These are phyloP conservation scores for Huntiella moniliformis DNA, from an alignment of 2,329 filamentous ascomycete genomes.

Conservation along the genomic window DNA sequence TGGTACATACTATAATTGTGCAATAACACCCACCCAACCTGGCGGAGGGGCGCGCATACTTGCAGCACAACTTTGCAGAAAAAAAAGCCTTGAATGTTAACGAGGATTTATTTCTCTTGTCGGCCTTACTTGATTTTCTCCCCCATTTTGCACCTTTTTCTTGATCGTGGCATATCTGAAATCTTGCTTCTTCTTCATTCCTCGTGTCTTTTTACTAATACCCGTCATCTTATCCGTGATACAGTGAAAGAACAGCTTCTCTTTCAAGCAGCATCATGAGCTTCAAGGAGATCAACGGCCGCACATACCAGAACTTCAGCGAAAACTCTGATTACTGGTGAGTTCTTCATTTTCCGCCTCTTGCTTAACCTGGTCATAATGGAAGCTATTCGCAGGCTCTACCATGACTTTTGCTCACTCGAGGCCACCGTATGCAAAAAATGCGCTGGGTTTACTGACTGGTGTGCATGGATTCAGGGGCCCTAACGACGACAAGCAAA, in stretches of 20 bases:
- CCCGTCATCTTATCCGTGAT: not conserved
- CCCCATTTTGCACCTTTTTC: too few species aligned
- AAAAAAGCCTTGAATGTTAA: too few species aligned
- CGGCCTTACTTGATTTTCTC: too few species aligned
- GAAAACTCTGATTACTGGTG: constrained; percentile 16
- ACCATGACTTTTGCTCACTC: not conserved
- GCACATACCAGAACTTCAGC: constrained; percentile 17
- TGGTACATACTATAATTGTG: too few species aligned
- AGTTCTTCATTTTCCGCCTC: not conserved
- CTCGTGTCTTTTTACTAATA: not conserved
- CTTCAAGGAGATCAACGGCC: constrained; percentile 17
- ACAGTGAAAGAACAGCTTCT: constrained; percentile 14
- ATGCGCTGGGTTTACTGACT: not conserved
- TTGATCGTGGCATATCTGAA: not conserved
- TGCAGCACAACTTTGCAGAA: too few species aligned
- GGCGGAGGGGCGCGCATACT: too few species aligned
- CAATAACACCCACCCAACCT: too few species aligned
- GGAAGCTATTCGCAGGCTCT: not conserved
- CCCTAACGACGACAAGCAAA: constrained; percentile 16
- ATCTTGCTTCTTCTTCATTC: not conserved
- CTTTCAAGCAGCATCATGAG: constrained; percentile 17
- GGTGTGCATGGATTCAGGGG: constrained; percentile 11
- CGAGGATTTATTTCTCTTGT: too few species aligned
- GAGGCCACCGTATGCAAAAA: not conserved
- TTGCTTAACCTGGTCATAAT: not conserved